Evolutionary conservation across 108 stramenopile species (phyloP).

Genomic region (Fragilariopsis cylindrus): DNA sequence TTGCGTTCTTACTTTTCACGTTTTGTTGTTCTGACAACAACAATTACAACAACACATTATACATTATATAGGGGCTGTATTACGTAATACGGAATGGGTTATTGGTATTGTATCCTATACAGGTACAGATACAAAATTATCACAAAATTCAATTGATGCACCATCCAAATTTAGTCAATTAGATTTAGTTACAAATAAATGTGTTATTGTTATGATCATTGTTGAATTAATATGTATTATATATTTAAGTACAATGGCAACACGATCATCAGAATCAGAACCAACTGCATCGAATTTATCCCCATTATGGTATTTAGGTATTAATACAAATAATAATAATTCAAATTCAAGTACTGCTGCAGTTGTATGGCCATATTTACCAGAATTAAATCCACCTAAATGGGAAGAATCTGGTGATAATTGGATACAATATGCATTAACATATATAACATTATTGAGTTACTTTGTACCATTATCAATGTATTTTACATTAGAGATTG

Average conservation of each 20-base stretch:
- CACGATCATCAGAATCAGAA: background rate
- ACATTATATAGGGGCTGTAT: slow-evolving; percentile 53
- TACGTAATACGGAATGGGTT: slow-evolving; percentile 97
- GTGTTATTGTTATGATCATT: slow-evolving; percentile 79
- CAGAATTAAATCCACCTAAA: slow-evolving; percentile 45
- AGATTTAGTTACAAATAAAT: slow-evolving; percentile 81
- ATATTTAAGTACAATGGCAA: slow-evolving; percentile 45
- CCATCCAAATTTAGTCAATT: slow-evolving; percentile 93
- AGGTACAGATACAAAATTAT: slow-evolving; percentile 93
- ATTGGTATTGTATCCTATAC: slow-evolving; percentile 95
- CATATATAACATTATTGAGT: slow-evolving; percentile 80
- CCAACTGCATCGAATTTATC: background rate
- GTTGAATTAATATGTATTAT: slow-evolving; percentile 73
- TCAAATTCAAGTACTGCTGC: slow-evolving; percentile 16
- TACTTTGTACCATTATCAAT: slow-evolving; percentile 92
- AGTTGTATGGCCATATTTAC: slow-evolving; percentile 72
- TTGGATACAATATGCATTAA: slow-evolving; percentile 74
- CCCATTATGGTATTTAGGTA: slow-evolving; percentile 47
- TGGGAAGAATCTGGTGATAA: slow-evolving; percentile 52
- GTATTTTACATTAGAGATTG: slow-evolving; percentile 86
- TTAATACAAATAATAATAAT: slow-evolving; percentile 38
- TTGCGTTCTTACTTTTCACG: too few relatives aligned
- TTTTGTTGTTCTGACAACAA: too few relatives aligned
- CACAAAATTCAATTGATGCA: slow-evolving; percentile 87
- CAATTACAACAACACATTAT: too few relatives aligned